Evolutionary conservation across 257 asterid genomes (phyloP), one percentile per base, ranked within the genome.

Genomic region (Jaltomata sinuosa): DNA sequence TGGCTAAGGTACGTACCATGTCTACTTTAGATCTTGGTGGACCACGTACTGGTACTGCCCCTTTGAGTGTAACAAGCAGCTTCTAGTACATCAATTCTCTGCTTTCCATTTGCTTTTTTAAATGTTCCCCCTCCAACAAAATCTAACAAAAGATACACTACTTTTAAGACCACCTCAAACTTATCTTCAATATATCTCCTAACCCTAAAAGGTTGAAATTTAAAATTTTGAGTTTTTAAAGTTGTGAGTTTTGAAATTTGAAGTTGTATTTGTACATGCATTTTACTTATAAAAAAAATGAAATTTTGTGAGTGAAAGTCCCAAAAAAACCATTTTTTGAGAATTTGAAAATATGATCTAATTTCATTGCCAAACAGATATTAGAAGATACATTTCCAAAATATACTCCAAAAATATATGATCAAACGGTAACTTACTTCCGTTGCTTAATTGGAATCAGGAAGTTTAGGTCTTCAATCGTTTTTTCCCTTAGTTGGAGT

Each of bases 31-130:
- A 76, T 76, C 42, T 47, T 47, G 5, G 42, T 76, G 81, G 61
- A 49, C 81, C 69, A 61, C 16, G 52, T n/a, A 3, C 0, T 38
- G 40, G n/a, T 47, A 21, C 62, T 65, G 45, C 76, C 76, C 81
- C 81, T 76, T 76, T 76, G 62, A 76, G 81, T 76, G 61, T 47
- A 15, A 47, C 81, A 76, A 16, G 81, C 81, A 15, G 81, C 81
- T 42, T 40, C 2, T 72, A 6, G 59, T 74, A 45, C 61, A 31
- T 4, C 16, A 47, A 25, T 76, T 76, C 81, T 47, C 25, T 76
- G 47, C 3, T 27, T 62, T 62, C 16, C 5, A 25, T 22, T 61
- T 11, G 45, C 21, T 15, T 31, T 15, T 31, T 65, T 19, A 34
- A 68, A 15, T 68, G 50, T 18, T 31, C 16, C 49, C 50, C 5